phyloP scores from a whole-genome alignment of 768 basidiomycete genomes.

The Suillus plorans region DNA sequence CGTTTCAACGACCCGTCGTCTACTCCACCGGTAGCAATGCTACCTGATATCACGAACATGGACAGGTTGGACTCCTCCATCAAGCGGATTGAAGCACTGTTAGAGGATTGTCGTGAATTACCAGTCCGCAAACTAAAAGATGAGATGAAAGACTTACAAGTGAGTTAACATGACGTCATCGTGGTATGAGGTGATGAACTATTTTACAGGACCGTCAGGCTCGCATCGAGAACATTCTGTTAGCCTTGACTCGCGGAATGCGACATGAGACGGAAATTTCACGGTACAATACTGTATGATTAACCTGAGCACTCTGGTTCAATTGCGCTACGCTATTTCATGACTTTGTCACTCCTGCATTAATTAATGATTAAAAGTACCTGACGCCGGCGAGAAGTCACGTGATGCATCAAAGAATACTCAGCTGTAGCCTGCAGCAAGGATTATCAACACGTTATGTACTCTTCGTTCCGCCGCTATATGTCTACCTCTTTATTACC shows the following conservation, averaged over 20 bases:
- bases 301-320: too few relatives aligned
- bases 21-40: conserved; percentile 7
- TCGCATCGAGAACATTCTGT: conserved; percentile 70
- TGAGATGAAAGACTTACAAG: conserved; percentile 84
- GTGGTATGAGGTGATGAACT: conserved; percentile 6
- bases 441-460: conserved; percentile 33
- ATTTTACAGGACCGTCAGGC: conserved; percentile 63
- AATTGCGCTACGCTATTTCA: too few relatives aligned
- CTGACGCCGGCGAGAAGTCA: too few relatives aligned
- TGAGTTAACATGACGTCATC: conserved; percentile 26
- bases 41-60: conserved; percentile 18
- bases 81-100: conserved; percentile 55
- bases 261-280: conserved; percentile 34
- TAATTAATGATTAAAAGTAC: too few relatives aligned
- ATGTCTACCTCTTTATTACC: conserved; percentile 29
- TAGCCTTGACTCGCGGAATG: conserved; percentile 69
- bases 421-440: too few relatives aligned
- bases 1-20: not conserved
- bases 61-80: conserved; percentile 46
- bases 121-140: conserved; percentile 69
- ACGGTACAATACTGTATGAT: not conserved
- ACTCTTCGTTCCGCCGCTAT: conserved; percentile 42
- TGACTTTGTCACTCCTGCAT: too few relatives aligned
- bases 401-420: too few relatives aligned
- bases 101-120: conserved; percentile 62